These are phyloP conservation scores for Hypoxylon sp. DNA, from an alignment of 2,329 filamentous ascomycete species.

Conservation along the genomic window DNA sequence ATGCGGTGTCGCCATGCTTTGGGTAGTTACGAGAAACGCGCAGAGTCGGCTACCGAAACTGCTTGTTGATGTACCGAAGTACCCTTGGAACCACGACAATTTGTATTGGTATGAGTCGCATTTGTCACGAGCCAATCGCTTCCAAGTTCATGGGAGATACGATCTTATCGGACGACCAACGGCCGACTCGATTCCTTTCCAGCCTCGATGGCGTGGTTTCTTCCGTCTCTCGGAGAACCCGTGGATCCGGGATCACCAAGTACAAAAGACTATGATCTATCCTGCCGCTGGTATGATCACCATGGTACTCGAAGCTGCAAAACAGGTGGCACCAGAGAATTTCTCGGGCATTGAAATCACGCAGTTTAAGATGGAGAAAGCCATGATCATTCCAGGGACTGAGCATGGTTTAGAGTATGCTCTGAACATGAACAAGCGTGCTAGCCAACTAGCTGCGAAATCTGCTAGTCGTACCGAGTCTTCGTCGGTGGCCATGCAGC, in stretches of 20 bases:
- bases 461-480: conserved; percentile 2
- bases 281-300: conserved; percentile 65
- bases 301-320: conserved; percentile 65
- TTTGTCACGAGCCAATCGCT: conserved; percentile 60
- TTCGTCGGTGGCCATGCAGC: neutral
- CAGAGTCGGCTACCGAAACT: conserved; percentile 44
- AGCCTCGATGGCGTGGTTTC: conserved; percentile 66
- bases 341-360: conserved; percentile 61
- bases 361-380: conserved; percentile 64
- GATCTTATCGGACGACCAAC: conserved; percentile 66
- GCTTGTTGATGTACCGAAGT: conserved; percentile 64
- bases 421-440: conserved; percentile 58
- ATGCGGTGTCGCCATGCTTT: conserved; percentile 40
- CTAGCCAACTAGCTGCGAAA: neutral
- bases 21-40: conserved; percentile 45
- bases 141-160: conserved; percentile 62
- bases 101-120: conserved; percentile 69
- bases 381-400: conserved; percentile 65
- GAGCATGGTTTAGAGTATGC: conserved; percentile 65
- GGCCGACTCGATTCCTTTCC: conserved; percentile 61
- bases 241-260: conserved; percentile 67
- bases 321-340: conserved; percentile 55
- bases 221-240: conserved; percentile 65
- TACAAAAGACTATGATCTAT: conserved; percentile 66
- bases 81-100: conserved; percentile 69